These are phyloP conservation scores for Reutealis trisperma DNA, from an alignment of 345 rosid species.

Conservation along the genomic window DNA sequence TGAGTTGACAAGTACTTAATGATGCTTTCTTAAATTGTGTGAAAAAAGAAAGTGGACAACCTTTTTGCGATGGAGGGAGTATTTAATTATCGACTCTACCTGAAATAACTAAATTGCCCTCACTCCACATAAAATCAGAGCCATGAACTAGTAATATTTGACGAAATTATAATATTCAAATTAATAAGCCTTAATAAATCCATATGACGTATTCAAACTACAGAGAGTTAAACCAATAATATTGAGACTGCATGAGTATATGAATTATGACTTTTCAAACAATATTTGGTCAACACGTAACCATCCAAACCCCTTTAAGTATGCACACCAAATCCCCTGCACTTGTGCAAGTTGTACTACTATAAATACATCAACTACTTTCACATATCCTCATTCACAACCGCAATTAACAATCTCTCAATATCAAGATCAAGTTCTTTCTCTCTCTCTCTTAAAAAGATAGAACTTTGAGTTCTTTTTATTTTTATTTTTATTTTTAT, in stretches of 20 bases:
- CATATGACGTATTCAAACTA: background rate
- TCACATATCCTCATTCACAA: background rate
- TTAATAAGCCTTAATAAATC: background rate
- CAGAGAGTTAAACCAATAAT: background rate
- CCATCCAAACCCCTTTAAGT: background rate
- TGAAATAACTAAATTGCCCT: too few species aligned
- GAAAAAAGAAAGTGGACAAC: too few species aligned
- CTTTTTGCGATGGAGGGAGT: too few species aligned
- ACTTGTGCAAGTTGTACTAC: background rate
- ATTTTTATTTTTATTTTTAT: too few species aligned
- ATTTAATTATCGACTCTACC: too few species aligned
- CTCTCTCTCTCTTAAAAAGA: too few species aligned
- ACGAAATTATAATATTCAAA: too few species aligned
- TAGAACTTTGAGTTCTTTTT: background rate
- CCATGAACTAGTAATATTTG: too few species aligned
- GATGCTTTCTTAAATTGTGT: too few species aligned
- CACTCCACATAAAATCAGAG: too few species aligned
- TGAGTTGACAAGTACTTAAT: too few species aligned
- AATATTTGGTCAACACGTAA: background rate
- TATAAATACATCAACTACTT: background rate
- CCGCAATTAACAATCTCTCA: background rate
- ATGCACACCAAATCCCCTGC: background rate
- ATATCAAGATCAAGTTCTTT: background rate
- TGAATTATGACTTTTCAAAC: background rate
- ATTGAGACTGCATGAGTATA: background rate